A percentile compares a stretch with the other conserved stretches of the same genome.
phyloP scores from a whole-genome alignment of 2,329 filamentous ascomycete genomes.

The Aureobasidium sp. region DNA sequence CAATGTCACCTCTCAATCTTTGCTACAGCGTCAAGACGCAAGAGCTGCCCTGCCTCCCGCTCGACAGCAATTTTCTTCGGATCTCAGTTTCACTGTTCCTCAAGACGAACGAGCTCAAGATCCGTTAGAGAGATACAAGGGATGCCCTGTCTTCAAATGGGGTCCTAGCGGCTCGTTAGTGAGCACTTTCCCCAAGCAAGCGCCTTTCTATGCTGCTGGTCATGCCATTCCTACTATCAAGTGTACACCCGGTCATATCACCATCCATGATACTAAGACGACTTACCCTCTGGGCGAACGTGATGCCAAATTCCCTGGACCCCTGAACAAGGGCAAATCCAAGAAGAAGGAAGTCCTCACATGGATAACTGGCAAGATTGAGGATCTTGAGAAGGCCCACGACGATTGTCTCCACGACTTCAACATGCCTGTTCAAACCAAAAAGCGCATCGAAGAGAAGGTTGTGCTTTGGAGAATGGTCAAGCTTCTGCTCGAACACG shows the following conservation, averaged over 20 bases:
- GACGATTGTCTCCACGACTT: conserved; percentile 40
- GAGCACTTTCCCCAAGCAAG: conserved; percentile 79
- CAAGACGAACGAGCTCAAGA: conserved; percentile 55
- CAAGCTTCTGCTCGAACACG: conserved; percentile 72
- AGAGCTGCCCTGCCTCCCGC: conserved; percentile 26
- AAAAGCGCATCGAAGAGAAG: conserved; percentile 70
- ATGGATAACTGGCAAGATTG: conserved; percentile 75
- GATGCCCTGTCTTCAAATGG: conserved; percentile 78
- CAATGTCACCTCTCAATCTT: conserved; percentile 26
- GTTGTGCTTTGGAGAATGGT: conserved; percentile 82
- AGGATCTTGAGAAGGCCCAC: conserved; percentile 53
- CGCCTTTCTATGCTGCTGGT: conserved; percentile 75
- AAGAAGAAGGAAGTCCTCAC: conserved; percentile 89
- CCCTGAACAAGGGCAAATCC: conserved; percentile 81
- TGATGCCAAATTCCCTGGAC: conserved; percentile 77
- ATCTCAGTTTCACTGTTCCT: conserved; percentile 48
- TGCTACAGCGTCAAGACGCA: conserved; percentile 28
- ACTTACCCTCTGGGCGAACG: conserved; percentile 63
- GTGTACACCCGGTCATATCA: conserved; percentile 73
- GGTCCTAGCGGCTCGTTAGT: conserved; percentile 76
- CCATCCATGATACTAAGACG: conserved; percentile 66
- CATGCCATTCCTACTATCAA: conserved; percentile 68
- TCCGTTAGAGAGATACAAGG: conserved; percentile 81
- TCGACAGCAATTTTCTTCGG: conserved; percentile 37
- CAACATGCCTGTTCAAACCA: conserved; percentile 47